These are phyloP conservation scores for Acrocalymma vagum DNA, from an alignment of 2,329 filamentous ascomycete genomes.

Conservation along the genomic window DNA sequence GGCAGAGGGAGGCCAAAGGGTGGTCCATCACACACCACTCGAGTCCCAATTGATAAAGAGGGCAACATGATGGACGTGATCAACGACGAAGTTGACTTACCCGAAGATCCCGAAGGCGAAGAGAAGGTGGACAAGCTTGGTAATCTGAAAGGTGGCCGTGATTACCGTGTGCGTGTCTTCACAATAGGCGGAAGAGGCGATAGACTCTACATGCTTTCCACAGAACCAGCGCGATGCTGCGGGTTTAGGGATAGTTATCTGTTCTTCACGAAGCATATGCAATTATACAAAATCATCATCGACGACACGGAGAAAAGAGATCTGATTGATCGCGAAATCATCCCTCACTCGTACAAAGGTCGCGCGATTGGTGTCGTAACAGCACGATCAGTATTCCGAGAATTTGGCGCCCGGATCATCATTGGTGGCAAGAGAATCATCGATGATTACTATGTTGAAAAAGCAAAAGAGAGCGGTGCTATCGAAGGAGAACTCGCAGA, in stretches of 20 bases:
- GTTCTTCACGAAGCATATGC: slow-evolving; percentile 97
- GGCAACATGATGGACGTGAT: slow-evolving; percentile 90
- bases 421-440: slow-evolving; percentile 86
- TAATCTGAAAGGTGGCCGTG: slow-evolving; percentile 80
- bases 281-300: slow-evolving; percentile 97
- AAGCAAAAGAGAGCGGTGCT: slow-evolving; percentile 77
- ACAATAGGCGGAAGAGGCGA: slow-evolving; percentile 85
- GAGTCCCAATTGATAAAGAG: slow-evolving; percentile 91
- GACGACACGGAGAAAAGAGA: slow-evolving; percentile 97
- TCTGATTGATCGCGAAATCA: slow-evolving; percentile 93
- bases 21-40: slow-evolving; percentile 76
- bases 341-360: slow-evolving; percentile 98
- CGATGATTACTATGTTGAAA: slow-evolving; percentile 88
- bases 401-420: slow-evolving; percentile 94
- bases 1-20: slow-evolving; percentile 79
- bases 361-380: slow-evolving; percentile 97
- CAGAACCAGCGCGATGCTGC: slow-evolving; percentile 93
- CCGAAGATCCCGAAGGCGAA: slow-evolving; percentile 88
- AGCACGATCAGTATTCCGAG: slow-evolving; percentile 93
- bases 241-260: slow-evolving; percentile 98
- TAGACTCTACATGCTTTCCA: slow-evolving; percentile 96
- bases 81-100: slow-evolving; percentile 89
- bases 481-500: slow-evolving; percentile 92
- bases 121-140: slow-evolving; percentile 92
- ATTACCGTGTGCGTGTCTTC: slow-evolving; percentile 96